Evolutionary conservation across 768 basidiomycete species (phyloP).

Genomic region (Phaeotremella fagi): DNA sequence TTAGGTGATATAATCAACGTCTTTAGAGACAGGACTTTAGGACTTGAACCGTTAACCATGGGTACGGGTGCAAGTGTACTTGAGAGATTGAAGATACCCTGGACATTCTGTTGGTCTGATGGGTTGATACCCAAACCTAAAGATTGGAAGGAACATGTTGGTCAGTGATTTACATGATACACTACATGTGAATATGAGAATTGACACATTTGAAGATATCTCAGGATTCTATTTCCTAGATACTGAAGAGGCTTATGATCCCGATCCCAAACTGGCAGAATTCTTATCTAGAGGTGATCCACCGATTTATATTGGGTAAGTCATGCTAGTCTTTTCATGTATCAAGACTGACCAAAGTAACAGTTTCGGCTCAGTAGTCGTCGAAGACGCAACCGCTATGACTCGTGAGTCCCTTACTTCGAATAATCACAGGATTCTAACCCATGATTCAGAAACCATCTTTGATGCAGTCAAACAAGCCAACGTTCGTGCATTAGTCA

Average conservation of each 20-base stretch:
- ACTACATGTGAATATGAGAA: neutral
- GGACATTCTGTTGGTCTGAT: constrained; percentile 64
- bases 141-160: constrained; percentile 64
- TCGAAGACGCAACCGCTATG: constrained; percentile 58
- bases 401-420: constrained; percentile 49
- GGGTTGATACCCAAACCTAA: constrained; percentile 59
- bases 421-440: neutral
- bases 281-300: constrained; percentile 57
- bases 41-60: constrained; percentile 54
- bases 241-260: constrained; percentile 54
- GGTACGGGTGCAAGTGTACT: constrained; percentile 56
- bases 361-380: constrained; percentile 61
- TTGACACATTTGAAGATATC: constrained; percentile 51
- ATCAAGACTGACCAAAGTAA: constrained; percentile 26
- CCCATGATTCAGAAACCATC: constrained; percentile 52
- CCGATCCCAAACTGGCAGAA: constrained; percentile 53
- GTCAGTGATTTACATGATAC: constrained; percentile 48
- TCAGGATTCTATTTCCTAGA: constrained; percentile 65
- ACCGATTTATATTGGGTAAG: constrained; percentile 61
- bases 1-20: constrained; percentile 60
- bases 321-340: neutral
- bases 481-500: constrained; percentile 60
- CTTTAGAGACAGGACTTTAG: constrained; percentile 55
- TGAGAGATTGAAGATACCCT: constrained; percentile 58
- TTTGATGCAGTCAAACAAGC: constrained; percentile 59